Evolutionary conservation across 192 early-diverging fungal species (phyloP).

Genomic region (Dissophora globulifera): DNA sequence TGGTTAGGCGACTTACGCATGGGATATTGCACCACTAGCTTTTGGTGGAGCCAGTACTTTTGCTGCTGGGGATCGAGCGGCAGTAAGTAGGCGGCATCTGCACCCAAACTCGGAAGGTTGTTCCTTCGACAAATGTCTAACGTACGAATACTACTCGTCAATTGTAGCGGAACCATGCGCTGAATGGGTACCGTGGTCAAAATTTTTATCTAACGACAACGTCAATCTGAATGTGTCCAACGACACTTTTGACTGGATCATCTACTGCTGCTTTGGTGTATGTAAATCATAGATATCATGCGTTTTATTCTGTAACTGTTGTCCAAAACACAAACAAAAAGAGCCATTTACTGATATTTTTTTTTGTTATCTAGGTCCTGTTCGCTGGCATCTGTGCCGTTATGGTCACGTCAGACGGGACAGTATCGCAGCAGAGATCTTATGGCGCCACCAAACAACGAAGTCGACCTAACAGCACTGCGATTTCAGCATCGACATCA

Average conservation of each 20-base stretch:
- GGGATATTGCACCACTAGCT: constrained; percentile 82
- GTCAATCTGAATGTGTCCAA: constrained; percentile 27
- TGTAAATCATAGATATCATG: not conserved
- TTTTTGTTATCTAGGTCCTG: constrained; percentile 11
- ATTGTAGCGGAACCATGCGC: constrained; percentile 24
- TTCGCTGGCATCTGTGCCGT: constrained; percentile 50
- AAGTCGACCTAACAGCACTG: constrained; percentile 51
- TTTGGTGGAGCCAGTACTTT: constrained; percentile 78
- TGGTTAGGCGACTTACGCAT: constrained; percentile 86
- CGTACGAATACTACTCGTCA: too few species aligned
- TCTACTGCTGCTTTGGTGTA: constrained; percentile 56
- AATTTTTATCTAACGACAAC: constrained; percentile 23
- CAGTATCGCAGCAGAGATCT: constrained; percentile 46
- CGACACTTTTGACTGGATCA: constrained; percentile 54
- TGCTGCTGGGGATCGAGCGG: constrained; percentile 78
- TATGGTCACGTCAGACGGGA: constrained; percentile 51
- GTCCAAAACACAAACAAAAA: too few species aligned
- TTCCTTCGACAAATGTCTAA: too few species aligned
- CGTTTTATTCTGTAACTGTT: too few species aligned
- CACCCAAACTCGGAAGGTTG: too few species aligned
- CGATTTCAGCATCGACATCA: constrained; percentile 65
- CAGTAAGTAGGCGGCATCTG: constrained; percentile 37
- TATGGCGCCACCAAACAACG: constrained; percentile 39
- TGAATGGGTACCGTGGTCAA: constrained; percentile 55
- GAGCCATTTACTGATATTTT: too few species aligned